Evolutionary conservation across 129 eudicot species (phyloP).

Genomic region (Pittosporum tobira): DNA sequence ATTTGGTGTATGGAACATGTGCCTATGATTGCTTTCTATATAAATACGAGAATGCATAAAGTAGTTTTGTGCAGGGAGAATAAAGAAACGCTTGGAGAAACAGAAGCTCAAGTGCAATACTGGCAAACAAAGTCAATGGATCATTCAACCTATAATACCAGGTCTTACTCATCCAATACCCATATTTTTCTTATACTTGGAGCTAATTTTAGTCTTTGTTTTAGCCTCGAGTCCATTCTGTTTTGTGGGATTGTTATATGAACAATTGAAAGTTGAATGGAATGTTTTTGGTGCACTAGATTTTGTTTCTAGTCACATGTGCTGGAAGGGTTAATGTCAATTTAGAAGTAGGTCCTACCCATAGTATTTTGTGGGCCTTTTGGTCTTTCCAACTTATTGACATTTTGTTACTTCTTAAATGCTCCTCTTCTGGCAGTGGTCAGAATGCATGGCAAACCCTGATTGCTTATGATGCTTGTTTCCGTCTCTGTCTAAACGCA

Average conservation of each 20-base stretch:
- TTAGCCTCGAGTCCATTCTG: background rate
- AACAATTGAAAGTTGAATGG: too few relatives aligned
- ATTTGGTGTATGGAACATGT: background rate
- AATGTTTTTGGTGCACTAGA: too few relatives aligned
- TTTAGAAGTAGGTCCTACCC: background rate
- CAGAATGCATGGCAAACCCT: conserved; percentile 85
- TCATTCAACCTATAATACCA: conserved; percentile 36
- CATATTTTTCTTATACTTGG: background rate
- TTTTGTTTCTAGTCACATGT: background rate
- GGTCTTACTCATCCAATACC: conserved; percentile 8
- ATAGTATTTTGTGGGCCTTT: background rate
- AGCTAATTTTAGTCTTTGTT: background rate
- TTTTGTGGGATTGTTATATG: background rate
- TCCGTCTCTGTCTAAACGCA: conserved; percentile 77
- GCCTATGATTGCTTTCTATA: background rate
- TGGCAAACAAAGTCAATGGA: conserved; percentile 30
- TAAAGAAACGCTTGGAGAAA: conserved; percentile 21
- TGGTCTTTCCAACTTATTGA: background rate
- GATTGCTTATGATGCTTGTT: conserved; percentile 85
- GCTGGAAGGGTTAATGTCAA: background rate
- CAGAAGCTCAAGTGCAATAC: conserved; percentile 23
- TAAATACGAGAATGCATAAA: background rate
- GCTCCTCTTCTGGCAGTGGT: conserved; percentile 38
- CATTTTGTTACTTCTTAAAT: background rate
- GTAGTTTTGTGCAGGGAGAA: conserved; percentile 40